Evolutionary conservation across 2,329 filamentous ascomycete species (phyloP), one percentile per base, ranked within the genome.

Genomic region (Curvularia sp.): DNA sequence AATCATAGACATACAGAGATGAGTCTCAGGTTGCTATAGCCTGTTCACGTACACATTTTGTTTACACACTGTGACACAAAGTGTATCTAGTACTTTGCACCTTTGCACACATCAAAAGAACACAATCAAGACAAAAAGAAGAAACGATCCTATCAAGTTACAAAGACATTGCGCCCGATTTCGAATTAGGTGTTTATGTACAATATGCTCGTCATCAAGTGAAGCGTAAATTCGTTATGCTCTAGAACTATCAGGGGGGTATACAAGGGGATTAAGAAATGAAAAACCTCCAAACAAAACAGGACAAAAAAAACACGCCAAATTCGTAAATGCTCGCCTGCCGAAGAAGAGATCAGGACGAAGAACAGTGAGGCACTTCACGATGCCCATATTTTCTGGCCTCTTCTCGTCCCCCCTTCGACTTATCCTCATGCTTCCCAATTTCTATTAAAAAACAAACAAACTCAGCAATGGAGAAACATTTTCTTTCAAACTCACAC

Each of bases 241-340:
- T 56, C 48, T 58, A 31, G 10, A 49, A 44, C 53, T 59, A 59
- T 56, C 22, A 42, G 18, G 46, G 53, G 56, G 48, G 53, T 59
- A 59, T 59, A 56, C 53, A 59, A 44, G 22, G 6, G 42, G 12
- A 8, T 28, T 8, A 43, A 33, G 12, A 15, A 31, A 38, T 15
- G 4, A 38, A 38, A 38, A 38, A 38, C 4, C 1, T n/a, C 13
- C 5, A 38, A 46, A 49, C 41, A 50, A 49, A 42, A 51, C 30
- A 49, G 9, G 8, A 20, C 8, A 18, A 18, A 18, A 24, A 43
- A 44, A 24, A 48, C 51, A 20, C 30, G 33, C 41, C 48, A 33
- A 42, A 38, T 15, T 49, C 53, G 42, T 44, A 15, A 52, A 49
- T 44, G 57, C 43, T 35, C 31, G 20, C 26, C 38, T 43, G 50